Base-by-base conservation (phyloP, 805 yeast genomes). In the Pichia membranifaciens region DNA sequence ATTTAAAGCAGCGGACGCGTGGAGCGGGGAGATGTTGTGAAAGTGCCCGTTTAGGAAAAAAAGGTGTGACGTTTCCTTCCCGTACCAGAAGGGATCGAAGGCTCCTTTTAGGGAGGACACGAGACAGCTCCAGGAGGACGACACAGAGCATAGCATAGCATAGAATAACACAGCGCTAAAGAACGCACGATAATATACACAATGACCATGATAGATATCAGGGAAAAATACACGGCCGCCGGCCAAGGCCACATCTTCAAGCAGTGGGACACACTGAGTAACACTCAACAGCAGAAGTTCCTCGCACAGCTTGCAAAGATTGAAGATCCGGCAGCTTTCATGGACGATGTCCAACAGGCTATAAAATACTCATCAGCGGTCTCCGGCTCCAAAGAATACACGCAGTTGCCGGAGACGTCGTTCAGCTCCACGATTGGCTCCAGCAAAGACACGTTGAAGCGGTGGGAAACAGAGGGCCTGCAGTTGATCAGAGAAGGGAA, bases 401-500 rank as follows among this genome's bases (percentile, higher is more conserved):
- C 69, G 61, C 68, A 85, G 54, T 67, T 83, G 22, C 88, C 90
- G 0, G 60, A 62, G 7, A 60, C 76, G 1, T 81, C 82, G 0
- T 74, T 78, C 25, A 71, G 75, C 20, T 67, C 84, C 15, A 76
- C 77, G 25, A 56, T 72, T 33, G 62, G 56, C 13, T 58, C 64
- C 38, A 60, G 61, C 2, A 50, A 65, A 3, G 65, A 61, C 12
- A 57, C 62, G 8, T 51, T 62, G 23, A 50, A 59, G 6, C 49
- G 51, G 9, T 66, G 74, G 59, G 53, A 64, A 37, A 54, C 51
- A 4, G 38, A 56, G 13, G 99, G 99, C 13, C 64, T 82, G 16
- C 69, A 78, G 22, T 85, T 91, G 28, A 82, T 93, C 45, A 65
- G 77, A 16, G 64, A 71, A 13, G 83, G 83, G 53, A 78, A 84